Conservation (phyloP, 768 basidiomycete species). For the Boletus speciosus region DNA sequence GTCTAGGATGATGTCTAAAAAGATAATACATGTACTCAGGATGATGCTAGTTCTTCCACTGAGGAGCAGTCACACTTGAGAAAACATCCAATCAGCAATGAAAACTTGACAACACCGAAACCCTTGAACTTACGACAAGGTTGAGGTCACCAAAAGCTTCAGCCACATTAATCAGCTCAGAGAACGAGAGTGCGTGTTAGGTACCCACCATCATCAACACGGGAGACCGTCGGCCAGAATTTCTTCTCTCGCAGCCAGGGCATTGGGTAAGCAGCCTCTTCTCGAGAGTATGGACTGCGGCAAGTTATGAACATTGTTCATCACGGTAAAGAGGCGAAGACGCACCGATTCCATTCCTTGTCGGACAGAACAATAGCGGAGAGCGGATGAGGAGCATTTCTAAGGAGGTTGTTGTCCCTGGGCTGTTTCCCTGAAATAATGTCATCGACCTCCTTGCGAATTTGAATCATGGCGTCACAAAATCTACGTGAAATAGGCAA, state of each 20-base stretch:
- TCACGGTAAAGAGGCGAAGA: background rate
- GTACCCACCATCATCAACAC: slow-evolving; percentile 88
- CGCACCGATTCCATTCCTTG: slow-evolving; percentile 82
- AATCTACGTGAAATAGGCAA: slow-evolving; percentile 49
- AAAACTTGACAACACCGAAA: slow-evolving; percentile 1
- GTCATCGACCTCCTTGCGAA: slow-evolving; percentile 87
- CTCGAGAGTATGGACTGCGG: slow-evolving; percentile 82
- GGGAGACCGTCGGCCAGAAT: slow-evolving; percentile 93
- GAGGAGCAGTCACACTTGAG: slow-evolving; percentile 80
- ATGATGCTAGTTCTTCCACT: slow-evolving; percentile 69
- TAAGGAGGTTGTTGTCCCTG: slow-evolving; percentile 86
- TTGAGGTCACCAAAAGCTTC: slow-evolving; percentile 91
- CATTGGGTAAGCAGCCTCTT: slow-evolving; percentile 87
- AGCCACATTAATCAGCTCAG: slow-evolving; percentile 7
- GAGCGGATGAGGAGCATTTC: slow-evolving; percentile 91
- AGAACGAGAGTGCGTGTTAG: background rate
- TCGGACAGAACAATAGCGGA: slow-evolving; percentile 69
- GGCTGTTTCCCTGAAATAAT: slow-evolving; percentile 85
- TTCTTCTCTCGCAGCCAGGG: slow-evolving; percentile 82
- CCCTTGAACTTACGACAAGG: slow-evolving; percentile 62
- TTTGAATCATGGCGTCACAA: slow-evolving; percentile 98
- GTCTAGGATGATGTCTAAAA: slow-evolving; percentile 23
- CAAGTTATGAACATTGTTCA: slow-evolving; percentile 4
- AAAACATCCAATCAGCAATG: slow-evolving; percentile 5
- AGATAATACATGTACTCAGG: slow-evolving; percentile 17